Base-by-base conservation (phyloP, 208 protist genomes). In the Ichthyophonus hoferi region DNA sequence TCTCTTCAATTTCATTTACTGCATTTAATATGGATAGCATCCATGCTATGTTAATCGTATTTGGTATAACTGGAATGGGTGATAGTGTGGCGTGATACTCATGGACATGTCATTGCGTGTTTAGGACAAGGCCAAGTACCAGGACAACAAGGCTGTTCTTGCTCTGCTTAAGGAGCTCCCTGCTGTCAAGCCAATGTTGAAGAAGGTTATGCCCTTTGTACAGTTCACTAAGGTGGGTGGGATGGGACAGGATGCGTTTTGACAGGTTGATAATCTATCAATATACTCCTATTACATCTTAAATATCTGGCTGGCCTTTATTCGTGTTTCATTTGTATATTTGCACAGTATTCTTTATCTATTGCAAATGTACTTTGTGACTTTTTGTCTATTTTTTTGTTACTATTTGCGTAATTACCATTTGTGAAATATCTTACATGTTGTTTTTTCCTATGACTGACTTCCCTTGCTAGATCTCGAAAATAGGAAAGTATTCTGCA, bases 161-260 rank as follows among this genome's bases (percentile, higher is more conserved):
- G 39, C 3, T 38, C 34, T 76, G 17, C 24, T 92, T 1, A 91
- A 91, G 79, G 41, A 42, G 35, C 58, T 87, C 7, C 43, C 88
- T 67, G 14, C 7, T 2, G 58, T 88, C 1, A 83, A 78, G 37
- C 67, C 43, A 31, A 42, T 89, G 85, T 88, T 87, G 83, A 92
- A 92, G 87, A 88, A 90, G 40, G 76, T 88, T 1, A 92, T 92
- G 90, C 67, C 87, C 24, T 92, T 90, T 78, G 90, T 92, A 1
- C 40, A 78, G 35, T 33, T 39, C 17, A 77, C 43, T 33, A 87
- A 87, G 35, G 43, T 33, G 58, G 79, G 12, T 14, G 31, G 3
- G 14, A 14, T 38, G 35, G 33, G 14, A 7, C 14, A 33, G 0
- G 79, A 38, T 84, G 12, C 79, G 2, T 84, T 84, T 38, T 14